Conservation (phyloP, 495 filamentous ascomycete species). For the Lophiostoma macrostomum region DNA sequence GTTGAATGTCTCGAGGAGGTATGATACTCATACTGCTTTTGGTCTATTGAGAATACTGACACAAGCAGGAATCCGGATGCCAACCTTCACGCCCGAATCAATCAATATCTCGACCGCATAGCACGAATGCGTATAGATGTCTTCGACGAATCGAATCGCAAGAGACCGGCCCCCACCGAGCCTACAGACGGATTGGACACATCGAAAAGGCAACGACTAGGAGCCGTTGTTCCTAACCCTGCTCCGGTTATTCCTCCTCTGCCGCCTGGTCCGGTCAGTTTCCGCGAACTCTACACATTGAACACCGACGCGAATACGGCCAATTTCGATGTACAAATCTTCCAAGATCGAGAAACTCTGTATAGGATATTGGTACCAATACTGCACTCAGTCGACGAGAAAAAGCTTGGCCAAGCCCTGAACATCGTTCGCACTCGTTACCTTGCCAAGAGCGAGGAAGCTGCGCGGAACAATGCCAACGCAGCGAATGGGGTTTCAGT, state of each 20-base stretch:
- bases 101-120: slow-evolving; percentile 76
- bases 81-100: slow-evolving; percentile 66
- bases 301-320: slow-evolving; percentile 69
- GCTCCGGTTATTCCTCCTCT: slow-evolving; percentile 57
- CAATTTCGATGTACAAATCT: slow-evolving; percentile 73
- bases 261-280: slow-evolving; percentile 68
- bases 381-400: slow-evolving; percentile 60
- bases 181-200: slow-evolving; percentile 66
- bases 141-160: slow-evolving; percentile 72
- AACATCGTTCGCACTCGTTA: slow-evolving; percentile 53
- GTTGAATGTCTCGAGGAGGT: slow-evolving; percentile 76
- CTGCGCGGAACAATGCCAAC: slow-evolving; percentile 41
- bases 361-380: slow-evolving; percentile 72
- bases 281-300: slow-evolving; percentile 78
- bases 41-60: background rate
- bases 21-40: slow-evolving; percentile 22
- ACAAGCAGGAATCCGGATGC: slow-evolving; percentile 64
- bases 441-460: slow-evolving; percentile 44
- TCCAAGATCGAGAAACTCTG: slow-evolving; percentile 66
- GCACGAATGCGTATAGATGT: slow-evolving; percentile 69
- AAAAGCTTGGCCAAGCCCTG: slow-evolving; percentile 63
- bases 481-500: slow-evolving; percentile 49
- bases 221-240: slow-evolving; percentile 47
- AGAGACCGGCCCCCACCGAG: slow-evolving; percentile 65
- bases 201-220: slow-evolving; percentile 67